Base-by-base conservation (phyloP, 768 basidiomycete species). In the Rhodotorula taiwanensis region DNA sequence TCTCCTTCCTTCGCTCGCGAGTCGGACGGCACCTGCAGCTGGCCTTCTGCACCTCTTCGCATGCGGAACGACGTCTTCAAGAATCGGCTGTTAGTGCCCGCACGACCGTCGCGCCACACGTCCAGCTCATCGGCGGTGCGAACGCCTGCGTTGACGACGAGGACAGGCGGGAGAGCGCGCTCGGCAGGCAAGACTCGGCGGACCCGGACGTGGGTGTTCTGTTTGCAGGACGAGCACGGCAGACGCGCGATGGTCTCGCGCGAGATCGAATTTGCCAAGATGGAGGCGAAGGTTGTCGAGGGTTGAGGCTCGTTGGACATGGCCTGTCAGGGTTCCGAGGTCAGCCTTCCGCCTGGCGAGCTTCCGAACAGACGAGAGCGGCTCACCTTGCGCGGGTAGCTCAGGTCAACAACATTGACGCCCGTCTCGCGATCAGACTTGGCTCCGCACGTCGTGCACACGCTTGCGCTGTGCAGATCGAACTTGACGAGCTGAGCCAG, bases 401-500 rank as follows among this genome's bases (percentile, higher is more conserved):
- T 76, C 74, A 98, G 75, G 73, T 98, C 95, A 23, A 95, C 76
- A 9, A 91, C 80, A 73, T 94, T 90, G 3, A 87, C 83, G 76
- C 86, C 80, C 60, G 85, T 84, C 55, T 87, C 85, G 74, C 94
- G 88, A 67, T 84, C 83, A 55, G 84, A 79, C 20, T 83, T 79
- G 9, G 81, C 79, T 60, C 85, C 83, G 76, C 95, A 98, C 66
- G 78, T 82, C 67, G 79, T 75, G 75, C 95, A 98, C 4, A 81
- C 82, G 45, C 86, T 84, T 50, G 85, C 76, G 51, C 85, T 93
- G 73, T 82, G 85, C 15, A 86, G 84, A 63, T 86, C 83, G 52
- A 97, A 80, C 5, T 89, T 89, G 41, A 93, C 76, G 1, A 97
- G 78, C 72, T 98, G 92, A 4, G 89, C 88, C 25, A 97, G 80